A percentile compares a stretch with the other conserved stretches of the same genome.
These are phyloP conservation scores for Nicotiana benthamiana DNA, from an alignment of 257 asterid genomes.

Conservation along the genomic window DNA sequence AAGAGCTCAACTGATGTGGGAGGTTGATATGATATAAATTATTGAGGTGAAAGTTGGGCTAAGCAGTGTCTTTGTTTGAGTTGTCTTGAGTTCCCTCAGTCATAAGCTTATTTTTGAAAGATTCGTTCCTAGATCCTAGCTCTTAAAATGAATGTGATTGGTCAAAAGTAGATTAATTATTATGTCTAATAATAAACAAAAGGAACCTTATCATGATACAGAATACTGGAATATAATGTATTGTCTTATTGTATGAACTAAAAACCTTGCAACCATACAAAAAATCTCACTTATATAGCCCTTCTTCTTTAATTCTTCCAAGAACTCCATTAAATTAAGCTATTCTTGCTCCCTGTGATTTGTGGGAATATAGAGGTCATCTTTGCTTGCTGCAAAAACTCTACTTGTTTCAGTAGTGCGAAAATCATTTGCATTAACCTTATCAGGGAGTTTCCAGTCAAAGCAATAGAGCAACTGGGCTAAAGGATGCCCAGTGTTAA, in stretches of 20 bases:
- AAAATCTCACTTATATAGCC: too few relatives aligned
- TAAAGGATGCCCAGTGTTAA: slow-evolving; percentile 8
- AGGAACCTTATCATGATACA: neutral
- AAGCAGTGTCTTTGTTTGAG: neutral
- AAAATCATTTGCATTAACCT: neutral
- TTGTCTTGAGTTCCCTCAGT: neutral
- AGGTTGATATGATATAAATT: neutral
- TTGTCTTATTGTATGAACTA: neutral
- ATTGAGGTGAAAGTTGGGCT: neutral
- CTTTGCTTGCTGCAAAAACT: slow-evolving; percentile 7
- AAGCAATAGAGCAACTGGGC: slow-evolving; percentile 13
- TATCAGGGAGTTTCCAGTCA: slow-evolving; percentile 9
- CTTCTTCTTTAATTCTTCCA: neutral
- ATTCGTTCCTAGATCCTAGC: neutral
- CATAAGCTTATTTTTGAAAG: neutral
- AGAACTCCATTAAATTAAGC: neutral
- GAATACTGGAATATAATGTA: neutral
- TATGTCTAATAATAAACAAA: neutral
- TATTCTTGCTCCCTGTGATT: neutral
- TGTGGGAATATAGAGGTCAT: slow-evolving; percentile 7
- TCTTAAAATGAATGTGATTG: neutral
- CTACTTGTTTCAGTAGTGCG: neutral
- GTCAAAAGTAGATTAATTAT: neutral
- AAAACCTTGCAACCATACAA: neutral
- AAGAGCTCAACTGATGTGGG: neutral